Evolutionary conservation across 75 land plant species (phyloP), one percentile per base, ranked within the genome.

Genomic region (Picea sitchensis): DNA sequence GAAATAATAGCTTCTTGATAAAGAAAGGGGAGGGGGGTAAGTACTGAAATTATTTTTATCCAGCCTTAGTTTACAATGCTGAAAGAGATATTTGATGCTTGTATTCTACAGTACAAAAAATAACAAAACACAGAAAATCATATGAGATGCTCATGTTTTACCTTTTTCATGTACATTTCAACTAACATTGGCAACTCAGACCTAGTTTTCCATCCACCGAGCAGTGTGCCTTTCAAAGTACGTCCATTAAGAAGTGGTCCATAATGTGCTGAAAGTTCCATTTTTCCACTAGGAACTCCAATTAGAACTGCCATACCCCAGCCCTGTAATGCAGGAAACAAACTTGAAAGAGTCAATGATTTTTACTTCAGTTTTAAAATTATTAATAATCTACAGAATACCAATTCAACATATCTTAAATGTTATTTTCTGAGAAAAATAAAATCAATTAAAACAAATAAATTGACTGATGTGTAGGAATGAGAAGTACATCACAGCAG

Each of bases 171-270:
- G 58, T 92, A 94, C 91, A 88, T 92, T 58, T 92, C 90, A 1
- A 94, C 88, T n/a, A 92, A 54, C 36, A 73, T 59, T 36, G 90
- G 92, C 34, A 94, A 76, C 58, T 94, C 91, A 65, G 92, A 86
- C 82, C 90, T 92, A 31, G 92, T 91, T 78, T 86, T 94, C 92
- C 90, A 90, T 75, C 94, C 95, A 74, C 96, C 96, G 44, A 41
- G 44, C 32, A 92, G 67, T 58, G 92, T 81, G 26, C 96, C 96
- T 75, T 62, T 90, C 26, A 92, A 57, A 3, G 90, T 87, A 73
- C 87, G 89, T 68, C 96, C 96, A 76, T 76, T 78, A 18, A 94
- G 87, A 62, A 94, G 75, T 21, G 82, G n/a, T 18, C 75, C 91
- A 79, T 91, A 91, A 87, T 92, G 94, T 47, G 89, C 86, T 41